Base-by-base conservation (phyloP, 192 early-diverging fungal genomes). In the Coemansia sp. region DNA sequence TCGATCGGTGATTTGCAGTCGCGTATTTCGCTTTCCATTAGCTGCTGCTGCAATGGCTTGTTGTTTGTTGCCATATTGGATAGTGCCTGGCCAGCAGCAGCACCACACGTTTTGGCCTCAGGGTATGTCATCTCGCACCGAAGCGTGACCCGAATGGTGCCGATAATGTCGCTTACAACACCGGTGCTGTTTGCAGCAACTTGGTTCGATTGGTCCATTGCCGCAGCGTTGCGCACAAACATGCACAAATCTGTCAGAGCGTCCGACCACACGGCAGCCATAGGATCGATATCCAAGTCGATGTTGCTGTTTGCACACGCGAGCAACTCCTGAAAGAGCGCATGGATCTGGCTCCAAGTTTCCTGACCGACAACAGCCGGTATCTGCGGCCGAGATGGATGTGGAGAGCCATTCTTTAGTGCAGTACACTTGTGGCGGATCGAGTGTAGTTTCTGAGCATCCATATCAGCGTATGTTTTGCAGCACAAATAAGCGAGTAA, bases 141-240 rank as follows among this genome's bases (percentile, higher is more conserved):
- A 12, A 51, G 7, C 59, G 61, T 58, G 8, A 17, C 15, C 7
- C 22, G 24, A 8, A 70, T 56, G 4, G 66, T 65, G 3, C 49
- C 11, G 3, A 35, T 32, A 32, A 73, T 23, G 29, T 73, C 70
- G 21, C 7, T 60, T 0, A 62, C 8, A 0, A 79, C 25, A 0
- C 50, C 63, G 2, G 60, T 43, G 3, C 7, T 35, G 19, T 19
- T 51, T 6, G 63, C 61, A 6, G n/a, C 5, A 37, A 38, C 43
- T 56, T 79, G 76, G 64, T 79, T 79, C 14, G 48, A 4, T 19
- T 7, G 48, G 27, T 61, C 63, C 76, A 73, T 70, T 5, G 76
- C 76, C 19, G 64, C 55, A 3, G 76, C 63, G 53, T 79, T 79
- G 63, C 76, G 76, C 56, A 63, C 41, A 63, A 63, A 72, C 21